These are phyloP conservation scores for Podospora pseudoanserina DNA, from an alignment of 495 filamentous ascomycete species.

Conservation along the genomic window DNA sequence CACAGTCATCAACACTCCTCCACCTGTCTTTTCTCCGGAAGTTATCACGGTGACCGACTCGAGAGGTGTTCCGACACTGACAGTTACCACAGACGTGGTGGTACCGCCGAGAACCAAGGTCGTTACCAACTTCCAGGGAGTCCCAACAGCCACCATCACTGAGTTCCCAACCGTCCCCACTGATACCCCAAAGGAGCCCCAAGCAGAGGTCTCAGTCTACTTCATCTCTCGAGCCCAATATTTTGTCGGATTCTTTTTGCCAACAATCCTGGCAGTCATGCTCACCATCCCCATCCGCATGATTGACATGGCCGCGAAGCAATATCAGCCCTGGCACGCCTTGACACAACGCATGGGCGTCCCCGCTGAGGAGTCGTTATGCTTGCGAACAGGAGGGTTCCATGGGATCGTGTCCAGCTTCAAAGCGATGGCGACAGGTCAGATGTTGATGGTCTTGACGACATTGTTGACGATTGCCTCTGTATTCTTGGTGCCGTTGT, in stretches of 20 bases:
- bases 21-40: conserved; percentile 26
- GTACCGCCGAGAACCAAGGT: conserved; percentile 21
- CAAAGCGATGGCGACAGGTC: conserved; percentile 26
- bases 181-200: not conserved
- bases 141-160: conserved; percentile 30
- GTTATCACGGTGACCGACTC: conserved; percentile 26
- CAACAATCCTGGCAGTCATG: conserved; percentile 30
- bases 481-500: conserved; percentile 31
- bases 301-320: conserved; percentile 36
- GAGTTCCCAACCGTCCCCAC: conserved; percentile 27
- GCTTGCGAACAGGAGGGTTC: conserved; percentile 29
- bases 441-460: conserved; percentile 31
- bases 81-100: conserved; percentile 25
- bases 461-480: conserved; percentile 29
- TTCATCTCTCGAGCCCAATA: conserved; percentile 27
- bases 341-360: conserved; percentile 28
- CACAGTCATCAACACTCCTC: conserved; percentile 28
- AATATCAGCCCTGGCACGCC: conserved; percentile 37
- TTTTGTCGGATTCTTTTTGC: conserved; percentile 37
- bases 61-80: conserved; percentile 26
- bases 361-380: conserved; percentile 28
- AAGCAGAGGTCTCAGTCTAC: conserved; percentile 21
- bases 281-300: conserved; percentile 36
- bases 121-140: conserved; percentile 27
- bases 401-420: conserved; percentile 25